These are phyloP conservation scores for Exophiala phaeomuriformis DNA, from an alignment of 2,329 filamentous ascomycete genomes.

Conservation along the genomic window DNA sequence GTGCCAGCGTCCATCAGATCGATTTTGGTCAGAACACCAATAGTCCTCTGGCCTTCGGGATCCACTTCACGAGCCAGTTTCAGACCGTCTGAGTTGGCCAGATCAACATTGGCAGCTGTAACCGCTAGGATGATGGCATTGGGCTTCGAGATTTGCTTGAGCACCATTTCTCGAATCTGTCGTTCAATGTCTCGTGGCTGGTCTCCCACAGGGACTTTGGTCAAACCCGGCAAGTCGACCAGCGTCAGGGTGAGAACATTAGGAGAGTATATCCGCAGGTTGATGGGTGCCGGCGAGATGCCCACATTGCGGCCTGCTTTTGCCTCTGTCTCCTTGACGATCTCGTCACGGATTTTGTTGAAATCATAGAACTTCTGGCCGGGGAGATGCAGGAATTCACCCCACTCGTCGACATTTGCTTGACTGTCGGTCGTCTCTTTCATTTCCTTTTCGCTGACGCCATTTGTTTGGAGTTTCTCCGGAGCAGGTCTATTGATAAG, in stretches of 20 bases:
- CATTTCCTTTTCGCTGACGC: slow-evolving; percentile 59
- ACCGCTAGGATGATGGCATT: slow-evolving; percentile 98
- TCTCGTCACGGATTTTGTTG: slow-evolving; percentile 96
- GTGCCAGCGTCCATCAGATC: slow-evolving; percentile 99
- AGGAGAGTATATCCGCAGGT: slow-evolving; percentile 94
- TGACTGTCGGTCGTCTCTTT: slow-evolving; percentile 68
- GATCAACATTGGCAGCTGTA: slow-evolving; percentile 91
- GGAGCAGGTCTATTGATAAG: slow-evolving; percentile 80
- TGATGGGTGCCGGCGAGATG: slow-evolving; percentile 95
- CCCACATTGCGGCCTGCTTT: slow-evolving; percentile 95
- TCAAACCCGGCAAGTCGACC: slow-evolving; percentile 92
- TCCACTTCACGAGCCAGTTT: slow-evolving; percentile 96
- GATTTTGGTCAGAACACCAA: slow-evolving; percentile 96
- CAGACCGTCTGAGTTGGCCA: slow-evolving; percentile 96
- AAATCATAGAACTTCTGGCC: slow-evolving; percentile 98
- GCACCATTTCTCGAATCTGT: slow-evolving; percentile 95
- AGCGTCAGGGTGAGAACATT: slow-evolving; percentile 95
- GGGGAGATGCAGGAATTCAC: slow-evolving; percentile 95
- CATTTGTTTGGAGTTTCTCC: slow-evolving; percentile 59
- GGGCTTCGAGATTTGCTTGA: slow-evolving; percentile 97
- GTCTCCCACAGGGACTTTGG: slow-evolving; percentile 92
- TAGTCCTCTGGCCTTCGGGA: slow-evolving; percentile 92
- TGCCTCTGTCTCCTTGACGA: slow-evolving; percentile 88
- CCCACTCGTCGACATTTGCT: slow-evolving; percentile 92
- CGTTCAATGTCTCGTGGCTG: slow-evolving; percentile 94